Evolutionary conservation across 306 rosid species (phyloP), one percentile per base, ranked within the genome.

Genomic region (Purshia tridentata): DNA sequence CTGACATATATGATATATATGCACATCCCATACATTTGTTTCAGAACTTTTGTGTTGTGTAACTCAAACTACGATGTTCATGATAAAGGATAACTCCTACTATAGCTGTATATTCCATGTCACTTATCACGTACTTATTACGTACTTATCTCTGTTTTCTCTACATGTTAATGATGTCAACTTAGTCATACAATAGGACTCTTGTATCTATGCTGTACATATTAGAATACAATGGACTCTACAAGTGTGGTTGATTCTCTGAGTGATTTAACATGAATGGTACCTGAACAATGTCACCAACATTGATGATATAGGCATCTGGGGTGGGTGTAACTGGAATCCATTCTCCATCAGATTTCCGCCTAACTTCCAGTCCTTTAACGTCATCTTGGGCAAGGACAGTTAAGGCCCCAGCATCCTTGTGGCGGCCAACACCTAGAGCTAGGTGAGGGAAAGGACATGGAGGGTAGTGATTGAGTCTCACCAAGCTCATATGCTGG

Each of bases 391-490:
- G 92, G 9, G 91, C 85, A 15, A 94, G 97, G 53, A 91, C 75
- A 29, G 92, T 91, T 35, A 94, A 63, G 53, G 79, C 96, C 2
- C 94, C 90, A 0, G 85, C 69, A 79, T 94, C 98, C 77, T 89
- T 94, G 84, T 94, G 98, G 5, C 62, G 97, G 9, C 98, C 98
- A 35, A 91, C 86, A 6, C 98, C 98, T 8, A 93, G 92, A 52
- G 88, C 96, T 4, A 89, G 80, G 56, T 86, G 74, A 39, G 98
- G 94, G 35, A 65, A 81, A 29, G 94, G 91, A 44, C 97, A 91
- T 4, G 89, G 86, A 16, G 98, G 96, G 69, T 93, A 93, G 72
- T 70, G 85, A 23, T 89, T 93, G 67, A 93, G 72, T 55, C 98
- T 63, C 44, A 85, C 57, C 35, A 75, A 8, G 78, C 88, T 91